Percentiles rank a stretch among this genome's conserved stretches.
Conservation (phyloP, 1,139 yeast species). For the Candida glucosophila region DNA sequence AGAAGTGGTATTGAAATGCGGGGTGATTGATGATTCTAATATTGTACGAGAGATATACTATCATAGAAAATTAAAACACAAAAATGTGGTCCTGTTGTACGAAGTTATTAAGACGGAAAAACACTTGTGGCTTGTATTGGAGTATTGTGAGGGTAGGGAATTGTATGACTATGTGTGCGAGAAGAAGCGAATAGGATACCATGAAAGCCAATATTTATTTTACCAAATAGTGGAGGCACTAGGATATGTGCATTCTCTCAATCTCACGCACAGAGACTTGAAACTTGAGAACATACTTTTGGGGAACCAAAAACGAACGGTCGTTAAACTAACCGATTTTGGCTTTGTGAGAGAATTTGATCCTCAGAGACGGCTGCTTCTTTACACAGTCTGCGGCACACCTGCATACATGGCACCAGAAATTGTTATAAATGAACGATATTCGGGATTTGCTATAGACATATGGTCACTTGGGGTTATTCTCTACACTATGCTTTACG, state of each 20-base stretch:
- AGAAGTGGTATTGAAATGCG: slow-evolving; percentile 80
- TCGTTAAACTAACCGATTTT: slow-evolving; percentile 77
- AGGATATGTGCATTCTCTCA: slow-evolving; percentile 71
- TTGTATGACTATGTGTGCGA: slow-evolving; percentile 65
- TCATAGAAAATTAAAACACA: slow-evolving; percentile 76
- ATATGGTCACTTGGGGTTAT: slow-evolving; percentile 92
- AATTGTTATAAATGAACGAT: slow-evolving; percentile 55
- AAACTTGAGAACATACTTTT: slow-evolving; percentile 78
- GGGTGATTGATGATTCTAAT: slow-evolving; percentile 75
- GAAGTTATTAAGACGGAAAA: slow-evolving; percentile 80
- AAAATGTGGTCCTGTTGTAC: slow-evolving; percentile 74
- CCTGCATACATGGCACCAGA: slow-evolving; percentile 98
- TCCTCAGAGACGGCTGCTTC: slow-evolving; percentile 41
- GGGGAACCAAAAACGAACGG: slow-evolving; percentile 50
- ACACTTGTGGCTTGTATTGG: slow-evolving; percentile 79
- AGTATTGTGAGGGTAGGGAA: slow-evolving; percentile 87
- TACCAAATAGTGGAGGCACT: slow-evolving; percentile 79
- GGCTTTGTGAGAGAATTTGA: slow-evolving; percentile 82
- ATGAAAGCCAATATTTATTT: slow-evolving; percentile 54
- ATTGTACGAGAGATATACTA: slow-evolving; percentile 90
- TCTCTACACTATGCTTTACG: slow-evolving; percentile 80
- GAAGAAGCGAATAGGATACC: slow-evolving; percentile 42
- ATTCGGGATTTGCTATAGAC: slow-evolving; percentile 78
- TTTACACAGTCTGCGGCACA: slow-evolving; percentile 90
- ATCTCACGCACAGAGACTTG: slow-evolving; percentile 84